A percentile compares a stretch with the other conserved stretches of the same genome.
phyloP scores from a whole-genome alignment of 345 rosid species.

The Salix purpurea region DNA sequence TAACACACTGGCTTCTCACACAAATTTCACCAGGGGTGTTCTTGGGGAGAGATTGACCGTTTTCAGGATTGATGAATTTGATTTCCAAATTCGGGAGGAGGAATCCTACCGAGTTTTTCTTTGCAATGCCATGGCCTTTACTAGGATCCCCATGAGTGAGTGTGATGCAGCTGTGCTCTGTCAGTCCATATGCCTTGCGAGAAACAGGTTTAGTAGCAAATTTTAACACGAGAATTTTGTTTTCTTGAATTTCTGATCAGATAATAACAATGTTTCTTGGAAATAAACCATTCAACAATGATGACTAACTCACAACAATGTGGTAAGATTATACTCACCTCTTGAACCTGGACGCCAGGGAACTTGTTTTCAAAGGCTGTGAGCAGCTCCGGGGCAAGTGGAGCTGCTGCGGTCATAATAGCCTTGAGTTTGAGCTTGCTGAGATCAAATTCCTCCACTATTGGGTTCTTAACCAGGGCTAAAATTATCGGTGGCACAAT shows the following conservation, averaged over 20 bases:
- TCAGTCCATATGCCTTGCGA: conserved; percentile 81
- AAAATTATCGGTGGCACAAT: conserved; percentile 84
- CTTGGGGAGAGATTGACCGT: conserved; percentile 57
- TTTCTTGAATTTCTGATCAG: background rate
- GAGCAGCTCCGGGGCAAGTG: conserved; percentile 76
- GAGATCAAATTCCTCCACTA: conserved; percentile 81
- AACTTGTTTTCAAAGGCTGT: conserved; percentile 62
- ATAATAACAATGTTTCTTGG: background rate
- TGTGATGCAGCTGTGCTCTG: conserved; percentile 96
- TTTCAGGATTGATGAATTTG: conserved; percentile 83
- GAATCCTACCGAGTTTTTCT: conserved; percentile 85
- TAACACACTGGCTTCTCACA: conserved; percentile 85
- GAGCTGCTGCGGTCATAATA: conserved; percentile 89
- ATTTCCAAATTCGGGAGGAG: conserved; percentile 80
- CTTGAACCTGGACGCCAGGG: conserved; percentile 82
- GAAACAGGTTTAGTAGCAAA: too few species aligned
- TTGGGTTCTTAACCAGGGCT: conserved; percentile 73
- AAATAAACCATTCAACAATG: background rate
- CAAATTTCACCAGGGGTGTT: conserved; percentile 81
- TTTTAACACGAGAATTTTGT: background rate
- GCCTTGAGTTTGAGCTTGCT: conserved; percentile 70
- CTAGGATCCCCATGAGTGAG: conserved; percentile 68
- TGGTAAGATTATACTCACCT: conserved; percentile 34
- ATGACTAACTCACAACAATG: too few species aligned
- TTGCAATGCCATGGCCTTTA: conserved; percentile 47